Evolutionary conservation across 2,329 filamentous ascomycete species (phyloP).

Genomic region (Colletotrichum somersetense): DNA sequence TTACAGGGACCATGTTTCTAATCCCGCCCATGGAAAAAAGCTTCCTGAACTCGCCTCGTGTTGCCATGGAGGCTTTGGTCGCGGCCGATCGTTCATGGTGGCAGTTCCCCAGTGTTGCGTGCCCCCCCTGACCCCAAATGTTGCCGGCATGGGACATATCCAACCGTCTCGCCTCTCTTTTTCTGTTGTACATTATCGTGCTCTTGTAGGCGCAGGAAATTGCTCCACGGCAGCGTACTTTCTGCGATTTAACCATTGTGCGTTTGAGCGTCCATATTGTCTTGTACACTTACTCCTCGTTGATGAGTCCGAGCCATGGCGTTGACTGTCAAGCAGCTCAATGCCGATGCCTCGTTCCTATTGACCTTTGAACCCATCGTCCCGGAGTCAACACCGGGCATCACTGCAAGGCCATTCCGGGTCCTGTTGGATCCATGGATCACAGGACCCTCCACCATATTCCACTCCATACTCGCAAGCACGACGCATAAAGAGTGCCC

Average conservation of each 20-base stretch:
- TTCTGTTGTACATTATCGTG: not conserved
- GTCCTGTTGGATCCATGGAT: slow-evolving; percentile 82
- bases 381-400: slow-evolving; percentile 52
- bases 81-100: slow-evolving; percentile 29
- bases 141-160: slow-evolving; percentile 32
- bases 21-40: slow-evolving; percentile 20
- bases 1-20: slow-evolving; percentile 36
- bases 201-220: not conserved
- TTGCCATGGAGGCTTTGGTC: slow-evolving; percentile 28
- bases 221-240: slow-evolving; percentile 9
- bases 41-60: slow-evolving; percentile 37
- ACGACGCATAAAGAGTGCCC: slow-evolving; percentile 67
- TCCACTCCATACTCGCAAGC: slow-evolving; percentile 71
- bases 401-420: slow-evolving; percentile 67
- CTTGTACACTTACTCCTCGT: not conserved
- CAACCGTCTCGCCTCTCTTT: slow-evolving; percentile 7
- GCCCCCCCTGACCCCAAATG: slow-evolving; percentile 2
- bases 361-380: slow-evolving; percentile 70
- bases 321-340: slow-evolving; percentile 72
- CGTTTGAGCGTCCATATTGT: not conserved
- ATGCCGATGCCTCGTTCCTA: slow-evolving; percentile 74
- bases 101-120: slow-evolving; percentile 28
- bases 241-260: not conserved
- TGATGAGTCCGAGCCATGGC: slow-evolving; percentile 62
- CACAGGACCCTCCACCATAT: slow-evolving; percentile 69